Percentiles rank a stretch among this genome's conserved stretches.
Evolutionary conservation across 257 asterid species (phyloP).

Genomic region (Rehmannia glutinosa): DNA sequence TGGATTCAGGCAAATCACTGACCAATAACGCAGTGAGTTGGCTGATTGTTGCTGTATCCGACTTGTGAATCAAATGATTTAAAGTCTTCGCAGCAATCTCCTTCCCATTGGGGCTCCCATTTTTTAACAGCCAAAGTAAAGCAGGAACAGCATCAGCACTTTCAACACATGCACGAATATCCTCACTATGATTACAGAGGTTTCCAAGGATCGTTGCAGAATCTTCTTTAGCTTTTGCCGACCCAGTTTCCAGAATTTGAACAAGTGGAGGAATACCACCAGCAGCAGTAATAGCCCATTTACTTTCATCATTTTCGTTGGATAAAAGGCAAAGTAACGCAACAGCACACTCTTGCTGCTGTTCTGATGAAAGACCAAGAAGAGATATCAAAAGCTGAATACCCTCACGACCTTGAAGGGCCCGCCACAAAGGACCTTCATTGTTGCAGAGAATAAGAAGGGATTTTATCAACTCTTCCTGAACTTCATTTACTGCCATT

Average conservation of each 20-base stretch:
- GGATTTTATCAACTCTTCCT: conserved; percentile 82
- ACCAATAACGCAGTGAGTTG: conserved; percentile 91
- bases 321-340: conserved; percentile 90
- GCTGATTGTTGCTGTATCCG: conserved; percentile 97
- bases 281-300: conserved; percentile 99
- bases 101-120: conserved; percentile 93
- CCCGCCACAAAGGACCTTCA: conserved; percentile 92
- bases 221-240: conserved; percentile 96
- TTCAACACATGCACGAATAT: conserved; percentile 98
- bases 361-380: conserved; percentile 98
- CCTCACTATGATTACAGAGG: conserved; percentile 99
- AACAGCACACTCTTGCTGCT: conserved; percentile 99
- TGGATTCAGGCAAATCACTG: conserved; percentile 95
- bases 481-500: conserved; percentile 88
- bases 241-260: conserved; percentile 93
- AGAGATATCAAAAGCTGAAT: conserved; percentile 94
- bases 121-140: conserved; percentile 90
- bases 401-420: conserved; percentile 99
- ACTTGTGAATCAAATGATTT: conserved; percentile 96
- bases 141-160: conserved; percentile 99
- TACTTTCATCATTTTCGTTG: conserved; percentile 92
- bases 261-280: conserved; percentile 99
- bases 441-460: conserved; percentile 82
- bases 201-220: conserved; percentile 96
- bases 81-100: conserved; percentile 96